A percentile compares a stretch with the other conserved stretches of the same genome.
Conservation (phyloP, 768 basidiomycete genomes). For the Glaciozyma antarctica region DNA sequence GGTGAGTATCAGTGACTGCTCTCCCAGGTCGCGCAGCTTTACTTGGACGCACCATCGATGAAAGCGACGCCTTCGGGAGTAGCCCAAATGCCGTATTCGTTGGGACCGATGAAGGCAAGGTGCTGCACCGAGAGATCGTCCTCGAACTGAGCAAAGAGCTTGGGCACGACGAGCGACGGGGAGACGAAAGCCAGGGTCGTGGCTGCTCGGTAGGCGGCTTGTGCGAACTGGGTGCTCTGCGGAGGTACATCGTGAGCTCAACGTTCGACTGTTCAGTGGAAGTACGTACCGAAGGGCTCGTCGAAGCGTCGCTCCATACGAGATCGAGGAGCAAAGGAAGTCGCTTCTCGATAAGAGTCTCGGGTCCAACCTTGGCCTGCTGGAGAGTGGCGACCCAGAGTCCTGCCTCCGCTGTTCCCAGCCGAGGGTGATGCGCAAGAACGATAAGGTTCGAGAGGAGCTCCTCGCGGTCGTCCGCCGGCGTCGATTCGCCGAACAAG, state of each 20-base stretch:
- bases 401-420: slow-evolving; percentile 27
- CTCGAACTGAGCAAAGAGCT: slow-evolving; percentile 57
- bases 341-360: slow-evolving; percentile 14
- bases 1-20: not conserved
- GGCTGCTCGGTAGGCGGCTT: slow-evolving; percentile 63
- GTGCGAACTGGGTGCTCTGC: slow-evolving; percentile 26
- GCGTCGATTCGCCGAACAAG: slow-evolving; percentile 46
- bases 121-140: slow-evolving; percentile 54
- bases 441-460: slow-evolving; percentile 53
- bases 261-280: not conserved
- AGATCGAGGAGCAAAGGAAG: slow-evolving; percentile 15
- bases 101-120: slow-evolving; percentile 57
- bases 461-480: slow-evolving; percentile 43
- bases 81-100: slow-evolving; percentile 73
- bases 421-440: slow-evolving; percentile 59
- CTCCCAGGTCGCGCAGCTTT: not conserved
- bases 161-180: slow-evolving; percentile 57
- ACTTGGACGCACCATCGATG: slow-evolving; percentile 56
- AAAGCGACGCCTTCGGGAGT: slow-evolving; percentile 74
- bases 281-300: slow-evolving; percentile 47
- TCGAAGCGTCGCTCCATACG: slow-evolving; percentile 19
- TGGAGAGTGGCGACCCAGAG: slow-evolving; percentile 27
- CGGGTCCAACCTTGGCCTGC: slow-evolving; percentile 17
- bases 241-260: not conserved
- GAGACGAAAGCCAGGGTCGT: slow-evolving; percentile 72